Conservation (phyloP, 345 rosid genomes). For the Hibiscus tridactylites region DNA sequence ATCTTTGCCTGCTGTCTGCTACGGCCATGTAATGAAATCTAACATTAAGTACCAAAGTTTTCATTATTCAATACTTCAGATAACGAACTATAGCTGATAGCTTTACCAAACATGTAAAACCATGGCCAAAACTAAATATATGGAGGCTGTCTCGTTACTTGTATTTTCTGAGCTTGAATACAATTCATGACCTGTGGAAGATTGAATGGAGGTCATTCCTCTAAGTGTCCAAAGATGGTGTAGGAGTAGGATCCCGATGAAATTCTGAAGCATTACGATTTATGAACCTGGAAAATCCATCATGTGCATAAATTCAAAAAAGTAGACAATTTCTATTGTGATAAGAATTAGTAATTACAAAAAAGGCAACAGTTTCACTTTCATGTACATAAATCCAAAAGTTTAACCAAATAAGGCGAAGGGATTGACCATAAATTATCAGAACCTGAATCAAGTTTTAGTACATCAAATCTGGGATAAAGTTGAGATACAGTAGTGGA, state of each 20-base stretch:
- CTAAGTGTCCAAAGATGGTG: slow-evolving; percentile 59
- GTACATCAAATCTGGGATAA: slow-evolving; percentile 11
- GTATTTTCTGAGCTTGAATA: slow-evolving; percentile 57
- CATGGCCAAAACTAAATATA: too few relatives aligned
- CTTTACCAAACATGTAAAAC: neutral
- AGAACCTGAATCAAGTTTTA: slow-evolving; percentile 17
- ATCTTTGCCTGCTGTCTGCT: slow-evolving; percentile 56
- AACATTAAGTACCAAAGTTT: neutral
- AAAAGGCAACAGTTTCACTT: neutral
- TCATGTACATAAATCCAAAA: slow-evolving; percentile 1
- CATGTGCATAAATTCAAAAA: neutral
- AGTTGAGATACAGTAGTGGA: slow-evolving; percentile 22
- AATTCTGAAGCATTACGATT: slow-evolving; percentile 2
- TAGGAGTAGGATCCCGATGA: slow-evolving; percentile 74
- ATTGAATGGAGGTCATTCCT: slow-evolving; percentile 75
- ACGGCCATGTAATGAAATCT: slow-evolving; percentile 79
- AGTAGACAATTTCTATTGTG: too few relatives aligned
- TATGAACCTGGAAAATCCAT: slow-evolving; percentile 32
- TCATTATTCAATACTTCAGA: neutral
- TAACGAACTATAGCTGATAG: neutral
- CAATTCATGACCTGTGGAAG: slow-evolving; percentile 70
- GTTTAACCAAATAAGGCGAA: neutral
- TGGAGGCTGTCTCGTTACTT: slow-evolving; percentile 27
- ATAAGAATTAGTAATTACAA: neutral
- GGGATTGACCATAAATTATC: slow-evolving; percentile 8